These are phyloP conservation scores for Jaltomata sinuosa DNA, from an alignment of 257 asterid genomes.

Conservation along the genomic window DNA sequence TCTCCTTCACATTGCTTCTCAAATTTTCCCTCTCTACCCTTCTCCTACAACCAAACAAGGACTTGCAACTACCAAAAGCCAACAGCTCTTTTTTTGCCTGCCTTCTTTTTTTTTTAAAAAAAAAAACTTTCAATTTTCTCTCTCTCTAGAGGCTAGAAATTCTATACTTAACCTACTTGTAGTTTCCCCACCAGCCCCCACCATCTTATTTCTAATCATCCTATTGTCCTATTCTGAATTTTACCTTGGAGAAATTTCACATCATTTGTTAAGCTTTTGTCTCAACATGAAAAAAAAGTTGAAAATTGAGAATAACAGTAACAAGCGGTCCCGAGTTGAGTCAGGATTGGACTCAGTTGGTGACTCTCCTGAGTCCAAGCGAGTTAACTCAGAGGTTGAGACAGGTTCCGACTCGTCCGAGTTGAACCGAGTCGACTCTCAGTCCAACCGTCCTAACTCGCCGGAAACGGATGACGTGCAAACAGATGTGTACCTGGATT, in stretches of 20 bases:
- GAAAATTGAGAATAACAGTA: not conserved
- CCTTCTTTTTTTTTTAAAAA: too few relatives aligned
- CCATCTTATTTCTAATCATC: not conserved
- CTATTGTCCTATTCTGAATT: not conserved
- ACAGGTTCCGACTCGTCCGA: not conserved
- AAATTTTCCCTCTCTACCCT: not conserved
- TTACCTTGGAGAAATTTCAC: not conserved
- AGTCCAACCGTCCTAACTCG: not conserved
- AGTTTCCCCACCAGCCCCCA: not conserved
- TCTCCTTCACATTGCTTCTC: not conserved
- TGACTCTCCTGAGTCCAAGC: slow-evolving; percentile 11
- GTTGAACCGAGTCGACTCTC: not conserved
- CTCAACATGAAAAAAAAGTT: slow-evolving; percentile 3
- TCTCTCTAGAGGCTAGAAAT: not conserved
- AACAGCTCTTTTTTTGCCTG: not conserved
- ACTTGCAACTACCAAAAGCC: not conserved
- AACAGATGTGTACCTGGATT: not conserved
- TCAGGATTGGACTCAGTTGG: not conserved
- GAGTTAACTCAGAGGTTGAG: not conserved
- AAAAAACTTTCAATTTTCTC: not conserved
- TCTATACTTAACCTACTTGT: not conserved
- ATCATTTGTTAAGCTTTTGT: too few relatives aligned
- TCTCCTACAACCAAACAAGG: not conserved
- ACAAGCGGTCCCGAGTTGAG: slow-evolving; percentile 23
- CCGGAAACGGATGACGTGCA: not conserved